Base-by-base conservation (phyloP, 768 basidiomycete species). In the Phanerochaete carnosa region DNA sequence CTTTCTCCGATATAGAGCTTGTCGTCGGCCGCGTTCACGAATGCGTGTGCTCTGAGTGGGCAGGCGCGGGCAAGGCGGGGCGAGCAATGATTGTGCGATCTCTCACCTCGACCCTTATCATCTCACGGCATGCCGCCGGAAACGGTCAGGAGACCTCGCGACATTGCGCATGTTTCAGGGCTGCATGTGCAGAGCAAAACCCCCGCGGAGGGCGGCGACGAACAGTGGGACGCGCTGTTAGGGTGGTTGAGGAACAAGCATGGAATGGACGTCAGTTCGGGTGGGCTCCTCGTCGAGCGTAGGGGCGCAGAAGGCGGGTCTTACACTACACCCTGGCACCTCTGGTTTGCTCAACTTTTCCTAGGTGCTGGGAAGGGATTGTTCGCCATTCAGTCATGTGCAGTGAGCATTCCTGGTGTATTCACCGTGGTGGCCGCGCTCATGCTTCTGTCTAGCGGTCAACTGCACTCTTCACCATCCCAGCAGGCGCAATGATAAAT, bases 401-500 rank as follows among this genome's bases (percentile, higher is more conserved):
- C 71, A 43, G 86, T 86, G 62, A 63, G 80, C 69, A 8, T 57
- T 46, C 37, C 23, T 19, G 23, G 8, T 16, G 50, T 28, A 16
- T 0, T 19, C 33, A 32, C 29, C 7, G 30, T 11, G 32, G 33
- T 52, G 30, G 26, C 29, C 30, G 32, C n/a, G 23, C 51, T 23
- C 15, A 52, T 52, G 13, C 25, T 33, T 29, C 29, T 1, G 29
- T 70, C 76, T 67, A 86, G 73, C 81, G 86, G 32, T 81, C 80
- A 13, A 77, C 81, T 0, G 76, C 76, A 0, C 73, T 98, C 23
- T 84, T 97, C 70, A 79, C 78, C 3, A 76, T 97, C 9, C 95
- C 95, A 1, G 77, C 83, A 2, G 74, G 73, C 13, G 86, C 87
- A 0, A 73, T 97, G 63, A 74, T 96, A 64, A 98, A 95, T 73